These are phyloP conservation scores for Xerocomus brunneocitrinus DNA, from an alignment of 768 basidiomycete species.

Conservation along the genomic window DNA sequence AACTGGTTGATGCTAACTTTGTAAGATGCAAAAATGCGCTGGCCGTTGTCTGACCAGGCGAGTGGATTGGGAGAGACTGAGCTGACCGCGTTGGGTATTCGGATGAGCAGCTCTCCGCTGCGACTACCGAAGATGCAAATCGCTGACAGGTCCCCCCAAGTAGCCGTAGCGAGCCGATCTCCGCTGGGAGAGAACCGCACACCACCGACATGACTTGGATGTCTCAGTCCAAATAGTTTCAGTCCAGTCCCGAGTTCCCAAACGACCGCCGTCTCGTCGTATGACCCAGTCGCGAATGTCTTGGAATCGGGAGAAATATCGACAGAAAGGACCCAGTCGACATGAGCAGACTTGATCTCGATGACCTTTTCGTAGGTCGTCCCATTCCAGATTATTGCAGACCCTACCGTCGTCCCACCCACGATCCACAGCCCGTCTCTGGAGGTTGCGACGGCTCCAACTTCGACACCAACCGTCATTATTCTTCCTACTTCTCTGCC, in stretches of 20 bases:
- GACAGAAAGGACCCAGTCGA: conserved; percentile 3
- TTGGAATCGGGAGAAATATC: conserved; percentile 5
- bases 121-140: conserved; percentile 5
- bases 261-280: conserved; percentile 1
- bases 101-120: conserved; percentile 1
- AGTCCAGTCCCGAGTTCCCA: conserved; percentile 1
- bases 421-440: conserved; percentile 7
- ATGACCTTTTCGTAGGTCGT: not conserved
- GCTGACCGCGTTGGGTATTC: conserved; percentile 1
- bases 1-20: conserved; percentile 1
- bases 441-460: not conserved
- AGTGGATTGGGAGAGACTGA: not conserved
- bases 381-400: conserved; percentile 1
- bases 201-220: not conserved
- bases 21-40: conserved; percentile 4
- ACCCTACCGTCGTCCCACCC: conserved; percentile 2
- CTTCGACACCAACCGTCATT: not conserved
- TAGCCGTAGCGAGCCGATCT: conserved; percentile 2
- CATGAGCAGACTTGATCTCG: conserved; percentile 2
- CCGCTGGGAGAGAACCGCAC: conserved; percentile 6
- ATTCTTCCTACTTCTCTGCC: conserved; percentile 1
- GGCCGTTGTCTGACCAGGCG: conserved; percentile 6
- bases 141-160: conserved; percentile 1
- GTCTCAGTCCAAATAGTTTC: not conserved
- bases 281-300: conserved; percentile 6